Evolutionary conservation across 805 yeast species (phyloP).

Genomic region (Candida awuae): DNA sequence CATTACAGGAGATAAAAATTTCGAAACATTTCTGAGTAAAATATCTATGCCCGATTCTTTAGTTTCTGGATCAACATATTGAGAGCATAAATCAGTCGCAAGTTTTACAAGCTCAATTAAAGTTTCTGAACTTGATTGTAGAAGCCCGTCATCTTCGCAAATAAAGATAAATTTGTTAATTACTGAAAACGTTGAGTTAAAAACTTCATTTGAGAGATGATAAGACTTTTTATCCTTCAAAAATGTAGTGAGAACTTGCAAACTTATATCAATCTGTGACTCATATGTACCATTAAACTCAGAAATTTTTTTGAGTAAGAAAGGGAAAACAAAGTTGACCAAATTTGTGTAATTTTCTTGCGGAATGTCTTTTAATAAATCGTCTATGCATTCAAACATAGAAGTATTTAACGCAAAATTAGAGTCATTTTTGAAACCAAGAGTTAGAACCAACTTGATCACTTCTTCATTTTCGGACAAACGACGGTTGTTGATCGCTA

Average conservation of each 20-base stretch:
- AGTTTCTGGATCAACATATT: constrained; percentile 27
- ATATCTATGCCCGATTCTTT: constrained; percentile 43
- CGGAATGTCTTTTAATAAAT: constrained; percentile 43
- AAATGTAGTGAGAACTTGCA: constrained; percentile 49
- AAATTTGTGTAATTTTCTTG: constrained; percentile 37
- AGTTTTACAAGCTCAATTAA: constrained; percentile 50
- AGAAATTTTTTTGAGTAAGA: constrained; percentile 34
- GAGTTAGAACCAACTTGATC: constrained; percentile 48
- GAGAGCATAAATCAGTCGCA: constrained; percentile 30
- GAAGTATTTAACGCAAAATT: constrained; percentile 63
- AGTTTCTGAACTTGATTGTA: constrained; percentile 72
- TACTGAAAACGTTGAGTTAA: constrained; percentile 36
- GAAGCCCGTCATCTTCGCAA: constrained; percentile 65
- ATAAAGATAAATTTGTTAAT: constrained; percentile 33
- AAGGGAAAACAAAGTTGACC: constrained; percentile 48
- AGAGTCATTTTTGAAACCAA: constrained; percentile 67
- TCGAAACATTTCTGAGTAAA: constrained; percentile 57
- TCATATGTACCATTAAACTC: constrained; percentile 41
- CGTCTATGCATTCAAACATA: constrained; percentile 60
- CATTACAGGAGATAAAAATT: constrained; percentile 60
- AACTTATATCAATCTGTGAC: constrained; percentile 49
- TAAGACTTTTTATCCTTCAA: constrained; percentile 31
- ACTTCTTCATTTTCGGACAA: constrained; percentile 29
- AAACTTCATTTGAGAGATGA: constrained; percentile 26
- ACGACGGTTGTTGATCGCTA: constrained; percentile 37